Base-by-base conservation (phyloP, 768 basidiomycete genomes). In the Suillus fuscotomentosus region DNA sequence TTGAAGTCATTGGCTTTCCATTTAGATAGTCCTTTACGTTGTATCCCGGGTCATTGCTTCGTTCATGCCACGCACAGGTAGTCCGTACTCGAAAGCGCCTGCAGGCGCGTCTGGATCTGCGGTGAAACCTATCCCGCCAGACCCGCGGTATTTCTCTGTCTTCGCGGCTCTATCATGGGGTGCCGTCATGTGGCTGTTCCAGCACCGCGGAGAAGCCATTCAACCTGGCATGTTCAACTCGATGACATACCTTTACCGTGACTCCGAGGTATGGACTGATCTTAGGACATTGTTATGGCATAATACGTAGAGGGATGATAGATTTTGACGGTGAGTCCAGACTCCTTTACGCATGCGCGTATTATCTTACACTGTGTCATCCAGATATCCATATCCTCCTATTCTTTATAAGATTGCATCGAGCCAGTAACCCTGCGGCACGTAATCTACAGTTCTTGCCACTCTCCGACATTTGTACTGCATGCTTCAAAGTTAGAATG, bases 211-310 rank as follows among this genome's bases (percentile, higher is more conserved):
- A 57, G 90, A 98, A 78, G 89, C 88, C n/a, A 87, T 99, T 65
- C 95, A 99, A 71, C 93, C 94, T 20, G 97, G 96, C 63, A 94
- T 98, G 94, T 95, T 94, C 81, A 93, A 87, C 79, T 92, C 91
- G 20, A 98, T 97, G 96, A 86, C 84, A 63, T 99, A 99, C 77
- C 83, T 99, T 45, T 99, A 99, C 79, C 87, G 88, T 45, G 95
- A 99, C 75, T 96, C 94, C 22, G 93, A 99, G 66, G 77, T 80
- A 50, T 99, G 96, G 95, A 85, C 82, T 57, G 82, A 86, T 70
- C 78, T 97, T 51, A 87, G 83, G 78, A 97, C 94, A 59, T 78
- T 99, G 59, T 76, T 98, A 60, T 97, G 96, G 95, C 91, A 94
- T 71, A 97, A 97, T 77, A 89, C 83, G 72, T 95, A 61, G 65